These are phyloP conservation scores for Colletotrichum camelliae DNA, from an alignment of 2,329 filamentous ascomycete genomes.

Conservation along the genomic window DNA sequence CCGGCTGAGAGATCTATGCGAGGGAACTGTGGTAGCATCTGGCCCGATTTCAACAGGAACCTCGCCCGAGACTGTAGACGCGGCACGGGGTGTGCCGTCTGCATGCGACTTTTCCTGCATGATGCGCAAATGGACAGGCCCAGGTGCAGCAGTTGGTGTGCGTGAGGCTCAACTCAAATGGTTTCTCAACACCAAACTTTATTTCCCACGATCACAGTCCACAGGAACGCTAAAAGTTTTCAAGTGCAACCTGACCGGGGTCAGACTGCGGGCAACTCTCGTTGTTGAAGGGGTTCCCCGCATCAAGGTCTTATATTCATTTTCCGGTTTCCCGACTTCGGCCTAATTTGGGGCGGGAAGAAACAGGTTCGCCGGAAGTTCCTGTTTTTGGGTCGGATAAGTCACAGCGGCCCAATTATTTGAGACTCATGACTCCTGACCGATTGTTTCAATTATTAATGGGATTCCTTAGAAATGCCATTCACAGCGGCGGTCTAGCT, in stretches of 20 bases:
- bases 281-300: neutral
- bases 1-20: slow-evolving; percentile 34
- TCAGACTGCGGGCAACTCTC: neutral
- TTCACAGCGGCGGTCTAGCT: neutral
- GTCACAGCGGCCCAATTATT: neutral
- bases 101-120: neutral
- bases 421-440: neutral
- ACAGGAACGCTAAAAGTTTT: neutral
- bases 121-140: neutral
- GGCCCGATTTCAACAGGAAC: neutral
- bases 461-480: neutral
- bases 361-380: neutral
- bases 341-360: neutral
- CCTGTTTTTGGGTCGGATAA: neutral
- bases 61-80: neutral
- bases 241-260: neutral
- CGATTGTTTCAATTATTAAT: neutral
- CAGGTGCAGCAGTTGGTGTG: neutral
- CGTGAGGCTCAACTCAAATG: neutral
- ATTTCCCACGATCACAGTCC: neutral
- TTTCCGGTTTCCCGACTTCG: neutral
- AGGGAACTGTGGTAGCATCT: neutral
- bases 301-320: neutral
- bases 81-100: neutral
- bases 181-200: neutral